Percentiles rank a stretch among this genome's conserved stretches.
Evolutionary conservation across 2,329 filamentous ascomycete species (phyloP).

Genomic region (Cercospora sp.): DNA sequence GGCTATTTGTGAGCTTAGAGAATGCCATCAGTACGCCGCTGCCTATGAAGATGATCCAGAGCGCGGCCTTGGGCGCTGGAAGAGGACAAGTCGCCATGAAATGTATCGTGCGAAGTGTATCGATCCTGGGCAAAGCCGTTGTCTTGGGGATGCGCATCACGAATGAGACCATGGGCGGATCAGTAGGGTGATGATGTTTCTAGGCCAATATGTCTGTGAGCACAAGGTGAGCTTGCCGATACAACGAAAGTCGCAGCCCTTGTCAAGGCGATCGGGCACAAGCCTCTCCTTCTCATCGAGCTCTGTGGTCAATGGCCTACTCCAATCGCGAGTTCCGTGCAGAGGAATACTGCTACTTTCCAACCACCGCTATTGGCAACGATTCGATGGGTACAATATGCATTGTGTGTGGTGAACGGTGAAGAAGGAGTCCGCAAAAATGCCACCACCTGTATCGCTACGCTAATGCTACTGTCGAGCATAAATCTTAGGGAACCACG

Average conservation of each 20-base stretch:
- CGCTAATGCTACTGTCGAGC: conserved; percentile 5
- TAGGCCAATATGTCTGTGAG: neutral
- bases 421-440: neutral
- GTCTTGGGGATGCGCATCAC: neutral
- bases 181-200: neutral
- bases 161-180: neutral
- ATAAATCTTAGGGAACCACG: neutral
- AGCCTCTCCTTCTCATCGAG: neutral
- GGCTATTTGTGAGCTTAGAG: neutral
- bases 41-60: neutral
- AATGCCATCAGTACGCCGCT: neutral
- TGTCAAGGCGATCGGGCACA: neutral
- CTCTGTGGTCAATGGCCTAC: neutral
- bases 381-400: neutral
- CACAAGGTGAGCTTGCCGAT: neutral
- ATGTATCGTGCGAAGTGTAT: neutral
- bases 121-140: neutral
- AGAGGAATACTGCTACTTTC: too few species aligned
- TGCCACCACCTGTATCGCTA: neutral
- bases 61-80: neutral
- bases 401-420: neutral
- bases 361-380: neutral
- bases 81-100: neutral
- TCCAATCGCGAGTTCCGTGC: too few species aligned
- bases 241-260: neutral